Evolutionary conservation across 2,329 filamentous ascomycete species (phyloP).

Genomic region (Aspergillus phoenicis): DNA sequence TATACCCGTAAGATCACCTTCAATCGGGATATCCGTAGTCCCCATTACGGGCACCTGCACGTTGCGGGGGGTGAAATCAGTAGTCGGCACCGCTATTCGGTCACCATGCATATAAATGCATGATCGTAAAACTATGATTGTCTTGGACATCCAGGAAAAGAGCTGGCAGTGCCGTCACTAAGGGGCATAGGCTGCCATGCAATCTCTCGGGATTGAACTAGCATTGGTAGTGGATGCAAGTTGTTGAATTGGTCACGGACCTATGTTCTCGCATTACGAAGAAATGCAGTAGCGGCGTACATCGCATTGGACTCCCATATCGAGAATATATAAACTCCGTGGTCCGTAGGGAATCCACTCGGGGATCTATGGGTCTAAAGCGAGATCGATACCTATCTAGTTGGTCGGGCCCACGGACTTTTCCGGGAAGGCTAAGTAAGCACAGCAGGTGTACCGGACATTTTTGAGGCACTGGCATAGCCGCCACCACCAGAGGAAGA

Average conservation of each 20-base stretch:
- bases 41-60: conserved; percentile 5
- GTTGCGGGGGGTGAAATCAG: neutral
- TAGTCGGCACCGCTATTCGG: neutral
- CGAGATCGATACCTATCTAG: neutral
- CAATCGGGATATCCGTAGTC: neutral
- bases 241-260: neutral
- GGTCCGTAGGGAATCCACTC: neutral
- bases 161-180: neutral
- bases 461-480: neutral
- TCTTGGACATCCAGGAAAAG: neutral
- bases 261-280: neutral
- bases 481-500: neutral
- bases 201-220: neutral
- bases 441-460: neutral
- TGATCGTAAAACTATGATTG: neutral
- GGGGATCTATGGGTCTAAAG: neutral
- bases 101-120: neutral
- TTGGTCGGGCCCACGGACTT: neutral
- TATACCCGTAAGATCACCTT: neutral
- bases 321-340: neutral
- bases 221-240: neutral
- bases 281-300: neutral
- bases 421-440: neutral
- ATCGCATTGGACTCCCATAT: neutral
- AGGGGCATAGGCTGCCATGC: neutral